Evolutionary conservation across 148 eudicot species (phyloP).

Genomic region (Chenopodium berlandieri): DNA sequence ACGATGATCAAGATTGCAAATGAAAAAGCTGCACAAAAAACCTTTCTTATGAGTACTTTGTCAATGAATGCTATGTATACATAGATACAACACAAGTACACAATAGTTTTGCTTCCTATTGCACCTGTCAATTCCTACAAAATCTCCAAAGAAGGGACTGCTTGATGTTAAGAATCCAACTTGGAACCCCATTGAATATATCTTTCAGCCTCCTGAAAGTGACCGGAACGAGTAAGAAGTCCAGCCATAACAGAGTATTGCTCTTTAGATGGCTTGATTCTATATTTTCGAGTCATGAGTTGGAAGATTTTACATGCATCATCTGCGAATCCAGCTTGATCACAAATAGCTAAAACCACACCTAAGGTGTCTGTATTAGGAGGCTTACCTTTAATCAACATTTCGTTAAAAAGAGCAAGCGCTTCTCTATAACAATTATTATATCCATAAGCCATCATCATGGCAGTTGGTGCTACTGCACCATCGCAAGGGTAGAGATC

Average conservation of each 20-base stretch:
- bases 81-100: conserved; percentile 11
- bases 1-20: neutral
- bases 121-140: neutral
- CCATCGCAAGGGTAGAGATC: conserved; percentile 50
- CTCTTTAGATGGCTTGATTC: conserved; percentile 41
- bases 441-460: conserved; percentile 64
- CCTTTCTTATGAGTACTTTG: neutral
- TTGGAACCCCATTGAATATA: conserved; percentile 43
- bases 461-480: conserved; percentile 55
- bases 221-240: conserved; percentile 53
- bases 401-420: conserved; percentile 42
- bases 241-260: conserved; percentile 50
- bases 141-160: neutral
- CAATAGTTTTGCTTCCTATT: neutral
- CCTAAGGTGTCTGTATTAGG: conserved; percentile 52
- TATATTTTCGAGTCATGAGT: conserved; percentile 50
- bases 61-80: conserved; percentile 6
- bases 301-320: conserved; percentile 56
- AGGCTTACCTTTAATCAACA: conserved; percentile 42
- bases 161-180: conserved; percentile 17
- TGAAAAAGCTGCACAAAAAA: neutral
- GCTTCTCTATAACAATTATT: conserved; percentile 44
- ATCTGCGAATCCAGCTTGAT: conserved; percentile 63
- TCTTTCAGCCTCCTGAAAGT: conserved; percentile 49
- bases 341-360: conserved; percentile 52